Base-by-base conservation (phyloP, 2,329 filamentous ascomycete species). In the Pseudocercospora vitis region DNA sequence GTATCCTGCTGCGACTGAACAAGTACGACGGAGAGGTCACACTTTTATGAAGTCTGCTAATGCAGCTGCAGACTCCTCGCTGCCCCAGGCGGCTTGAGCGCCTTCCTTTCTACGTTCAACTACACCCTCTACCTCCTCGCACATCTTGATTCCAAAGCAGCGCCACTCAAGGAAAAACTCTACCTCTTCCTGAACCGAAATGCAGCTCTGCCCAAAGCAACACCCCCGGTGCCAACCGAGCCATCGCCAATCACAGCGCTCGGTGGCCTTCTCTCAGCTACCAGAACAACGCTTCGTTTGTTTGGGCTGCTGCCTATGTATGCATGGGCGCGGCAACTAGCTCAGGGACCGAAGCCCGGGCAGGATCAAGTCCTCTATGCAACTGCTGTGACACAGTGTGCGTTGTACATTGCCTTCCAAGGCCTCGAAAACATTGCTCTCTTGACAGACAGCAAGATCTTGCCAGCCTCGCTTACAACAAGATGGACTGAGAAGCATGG, bases 91-190 rank as follows among this genome's bases (percentile, higher is more conserved):
- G 74, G 74, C 39, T 68, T 75, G 59, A 71, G 68, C 57, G 62
- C 73, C 18, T 73, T 74, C 67, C 73, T 76, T 62, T 75, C 73
- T 45, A 76, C 74, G 42, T 70, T 75, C 66, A 76, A 76, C 65
- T 76, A 76, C 66, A 69, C 70, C 48, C 70, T 76, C 60, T 76
- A 76, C 64, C 68, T 76, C 50, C 68, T 75, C 58, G 69, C 73
- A 31, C 74, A 74, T 65, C 64, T 73, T 37, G 71, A 75, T 52
- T 65, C 72, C 11, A 73, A 71, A 51, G 68, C 69, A 3, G 63
- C 67, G 9, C 61, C 70, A 28, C 57, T 74, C 35, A 61, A 66
- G 37, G 63, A 60, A 48, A 65, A 71, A 29, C 62, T 74, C 42
- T 63, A 64, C 16, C 63, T 69, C 21, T 58, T 74, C 42, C 65